phyloP scores from a whole-genome alignment of 192 early-diverging fungal genomes.

The Entrophospora sp. region DNA sequence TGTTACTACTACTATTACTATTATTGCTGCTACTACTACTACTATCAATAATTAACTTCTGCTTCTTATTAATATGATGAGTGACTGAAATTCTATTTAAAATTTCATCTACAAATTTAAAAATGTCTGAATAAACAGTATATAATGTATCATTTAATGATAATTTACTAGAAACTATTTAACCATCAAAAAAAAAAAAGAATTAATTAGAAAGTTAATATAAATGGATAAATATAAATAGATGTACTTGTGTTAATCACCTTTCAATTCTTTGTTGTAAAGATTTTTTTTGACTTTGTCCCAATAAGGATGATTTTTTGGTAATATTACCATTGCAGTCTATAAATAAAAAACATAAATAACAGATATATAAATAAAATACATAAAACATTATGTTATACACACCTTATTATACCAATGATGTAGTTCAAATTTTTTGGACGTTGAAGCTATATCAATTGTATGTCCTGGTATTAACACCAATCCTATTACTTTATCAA shows the following conservation, averaged over 20 bases:
- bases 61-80: too few species aligned
- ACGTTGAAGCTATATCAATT: too few species aligned
- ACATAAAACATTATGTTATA: slow-evolving; percentile 1
- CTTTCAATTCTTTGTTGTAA: background rate
- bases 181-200: background rate
- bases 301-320: slow-evolving; percentile 28
- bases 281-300: slow-evolving; percentile 7
- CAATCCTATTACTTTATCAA: background rate
- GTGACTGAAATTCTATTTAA: too few species aligned
- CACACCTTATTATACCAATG: background rate
- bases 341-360: slow-evolving; percentile 21
- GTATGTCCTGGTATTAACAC: too few species aligned
- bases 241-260: background rate
- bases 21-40: too few species aligned
- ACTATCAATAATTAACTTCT: too few species aligned
- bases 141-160: background rate
- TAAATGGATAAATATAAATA: background rate
- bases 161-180: background rate
- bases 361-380: background rate
- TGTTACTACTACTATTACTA: too few species aligned
- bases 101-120: background rate
- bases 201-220: too few species aligned
- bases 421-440: too few species aligned
- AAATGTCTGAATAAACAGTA: background rate
- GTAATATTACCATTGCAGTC: slow-evolving; percentile 23